Percentiles rank a stretch among this genome's conserved stretches.
Conservation (phyloP, 225 moss, liverwort and hornwort species). For the Polytrichum commune region DNA sequence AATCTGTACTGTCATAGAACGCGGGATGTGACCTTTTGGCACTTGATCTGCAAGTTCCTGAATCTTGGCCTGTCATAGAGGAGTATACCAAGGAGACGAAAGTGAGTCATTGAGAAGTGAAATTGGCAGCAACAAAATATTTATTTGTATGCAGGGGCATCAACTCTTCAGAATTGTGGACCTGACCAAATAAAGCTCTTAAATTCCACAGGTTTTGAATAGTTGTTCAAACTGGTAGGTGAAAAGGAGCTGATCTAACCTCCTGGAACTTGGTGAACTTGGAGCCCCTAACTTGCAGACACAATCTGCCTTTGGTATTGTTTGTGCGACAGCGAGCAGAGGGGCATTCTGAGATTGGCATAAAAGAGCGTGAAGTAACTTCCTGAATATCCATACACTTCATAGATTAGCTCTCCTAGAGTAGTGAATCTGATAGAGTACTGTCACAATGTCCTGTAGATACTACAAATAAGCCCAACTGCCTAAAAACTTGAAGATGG, state of each 20-base stretch:
- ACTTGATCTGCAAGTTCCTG: constrained; percentile 98
- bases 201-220: not conserved
- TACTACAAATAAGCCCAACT: too few relatives aligned
- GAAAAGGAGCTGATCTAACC: constrained; percentile 28
- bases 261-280: constrained; percentile 98
- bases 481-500: too few relatives aligned
- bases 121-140: not conserved
- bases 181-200: too few relatives aligned
- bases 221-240: not conserved
- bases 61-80: constrained; percentile 70
- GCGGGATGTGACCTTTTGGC: constrained; percentile 95
- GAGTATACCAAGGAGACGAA: not conserved
- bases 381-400: constrained; percentile 47
- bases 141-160: too few relatives aligned
- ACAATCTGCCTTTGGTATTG: constrained; percentile 74
- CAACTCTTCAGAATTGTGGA: too few relatives aligned
- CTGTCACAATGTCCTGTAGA: too few relatives aligned
- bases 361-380: constrained; percentile 87
- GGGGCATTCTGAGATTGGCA: constrained; percentile 89
- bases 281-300: constrained; percentile 93
- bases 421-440: too few relatives aligned
- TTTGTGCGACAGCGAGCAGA: constrained; percentile 73
- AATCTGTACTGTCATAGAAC: constrained; percentile 87
- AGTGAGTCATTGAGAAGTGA: not conserved
- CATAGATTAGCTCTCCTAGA: not conserved